Evolutionary conservation across 345 rosid species (phyloP).

Genomic region (Gynandropsis gynandra): DNA sequence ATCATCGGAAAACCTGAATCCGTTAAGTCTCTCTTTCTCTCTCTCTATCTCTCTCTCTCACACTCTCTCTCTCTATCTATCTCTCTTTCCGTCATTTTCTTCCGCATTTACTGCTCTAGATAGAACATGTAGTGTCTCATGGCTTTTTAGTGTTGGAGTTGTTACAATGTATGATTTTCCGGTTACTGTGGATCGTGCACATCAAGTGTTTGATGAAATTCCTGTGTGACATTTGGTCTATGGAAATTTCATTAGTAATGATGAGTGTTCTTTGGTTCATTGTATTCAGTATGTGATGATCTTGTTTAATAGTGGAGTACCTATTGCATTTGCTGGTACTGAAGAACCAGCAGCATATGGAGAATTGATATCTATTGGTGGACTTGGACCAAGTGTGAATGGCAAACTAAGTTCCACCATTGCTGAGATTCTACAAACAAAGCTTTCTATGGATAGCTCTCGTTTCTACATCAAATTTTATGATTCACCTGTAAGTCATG

Average conservation of each 20-base stretch:
- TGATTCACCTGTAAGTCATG: conserved; percentile 54
- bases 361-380: conserved; percentile 79
- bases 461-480: conserved; percentile 86
- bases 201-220: conserved; percentile 12
- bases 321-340: conserved; percentile 77
- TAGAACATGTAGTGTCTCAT: background rate
- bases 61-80: too few species aligned
- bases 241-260: too few species aligned
- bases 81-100: background rate
- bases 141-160: background rate
- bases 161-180: background rate
- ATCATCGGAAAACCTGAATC: conserved; percentile 96
- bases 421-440: conserved; percentile 72
- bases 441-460: conserved; percentile 74
- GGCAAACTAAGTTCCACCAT: conserved; percentile 68
- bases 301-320: conserved; percentile 73
- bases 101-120: background rate
- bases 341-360: conserved; percentile 92
- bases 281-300: conserved; percentile 83
- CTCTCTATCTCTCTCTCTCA: background rate
- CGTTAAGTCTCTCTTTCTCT: conserved; percentile 24
- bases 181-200: background rate
- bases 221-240: conserved; percentile 4
- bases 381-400: conserved; percentile 64
- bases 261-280: background rate